A percentile compares a stretch with the other conserved stretches of the same genome.
phyloP scores from a whole-genome alignment of 2,329 filamentous ascomycete genomes.

The Chrysosporium queenslandicum region DNA sequence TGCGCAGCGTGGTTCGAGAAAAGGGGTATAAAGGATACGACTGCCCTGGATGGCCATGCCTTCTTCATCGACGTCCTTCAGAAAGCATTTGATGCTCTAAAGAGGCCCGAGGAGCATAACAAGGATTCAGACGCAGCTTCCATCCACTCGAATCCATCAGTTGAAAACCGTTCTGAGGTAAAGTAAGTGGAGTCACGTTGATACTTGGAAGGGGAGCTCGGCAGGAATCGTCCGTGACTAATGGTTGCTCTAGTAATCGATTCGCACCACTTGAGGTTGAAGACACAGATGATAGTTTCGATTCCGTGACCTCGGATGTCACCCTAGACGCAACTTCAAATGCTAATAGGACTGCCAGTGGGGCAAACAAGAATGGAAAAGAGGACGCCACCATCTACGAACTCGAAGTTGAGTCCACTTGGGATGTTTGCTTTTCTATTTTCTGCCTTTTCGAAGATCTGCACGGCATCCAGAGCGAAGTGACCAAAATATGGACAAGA shows the following conservation, averaged over 20 bases:
- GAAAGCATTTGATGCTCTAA: not conserved
- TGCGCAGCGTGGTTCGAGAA: conserved; percentile 14
- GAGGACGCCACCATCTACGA: too few species aligned
- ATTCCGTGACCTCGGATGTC: not conserved
- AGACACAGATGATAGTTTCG: not conserved
- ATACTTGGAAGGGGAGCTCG: too few species aligned
- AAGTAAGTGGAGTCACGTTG: too few species aligned
- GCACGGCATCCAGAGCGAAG: not conserved
- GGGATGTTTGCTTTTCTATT: not conserved
- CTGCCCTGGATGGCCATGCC: not conserved
- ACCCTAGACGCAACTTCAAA: not conserved
- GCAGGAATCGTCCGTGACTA: too few species aligned
- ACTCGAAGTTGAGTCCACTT: not conserved
- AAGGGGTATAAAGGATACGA: not conserved
- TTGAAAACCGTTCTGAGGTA: not conserved
- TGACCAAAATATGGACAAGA: not conserved
- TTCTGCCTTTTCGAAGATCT: conserved; percentile 1
- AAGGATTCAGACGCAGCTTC: not conserved
- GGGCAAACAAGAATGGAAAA: not conserved
- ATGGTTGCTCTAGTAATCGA: not conserved
- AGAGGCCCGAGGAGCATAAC: not conserved
- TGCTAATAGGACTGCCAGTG: not conserved
- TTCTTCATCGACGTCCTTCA: conserved; percentile 7
- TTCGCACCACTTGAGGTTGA: not conserved
- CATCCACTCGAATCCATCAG: not conserved